These are phyloP conservation scores for Straminergon stramineum DNA, from an alignment of 225 moss, liverwort and hornwort genomes.

Conservation along the genomic window DNA sequence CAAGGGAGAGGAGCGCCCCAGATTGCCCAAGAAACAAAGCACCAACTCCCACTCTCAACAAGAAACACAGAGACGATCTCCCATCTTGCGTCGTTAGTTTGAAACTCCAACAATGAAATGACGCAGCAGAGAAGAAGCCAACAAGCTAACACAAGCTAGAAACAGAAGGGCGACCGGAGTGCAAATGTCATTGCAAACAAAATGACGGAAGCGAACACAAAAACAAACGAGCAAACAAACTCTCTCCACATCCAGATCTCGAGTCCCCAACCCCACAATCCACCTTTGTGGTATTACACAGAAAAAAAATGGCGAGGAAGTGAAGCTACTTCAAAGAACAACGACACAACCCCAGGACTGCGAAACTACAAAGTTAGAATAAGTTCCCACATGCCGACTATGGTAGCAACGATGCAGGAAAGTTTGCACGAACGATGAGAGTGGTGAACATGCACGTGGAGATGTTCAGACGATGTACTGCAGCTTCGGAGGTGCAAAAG, in stretches of 20 bases:
- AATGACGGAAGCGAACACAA: not conserved
- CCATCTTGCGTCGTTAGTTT: not conserved
- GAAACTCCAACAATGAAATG: not conserved
- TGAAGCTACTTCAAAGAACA: no score
- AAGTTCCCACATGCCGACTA: not conserved
- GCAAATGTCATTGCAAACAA: not conserved
- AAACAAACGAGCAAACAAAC: no score
- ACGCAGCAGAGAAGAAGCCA: not conserved
- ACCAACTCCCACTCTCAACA: not conserved
- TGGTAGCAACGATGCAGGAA: not conserved
- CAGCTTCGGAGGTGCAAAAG: not conserved
- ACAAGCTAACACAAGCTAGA: not conserved
- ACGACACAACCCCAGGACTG: no score
- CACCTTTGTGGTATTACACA: no score
- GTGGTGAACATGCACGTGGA: not conserved
- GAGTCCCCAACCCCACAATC: no score
- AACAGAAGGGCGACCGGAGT: not conserved
- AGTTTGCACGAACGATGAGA: not conserved
- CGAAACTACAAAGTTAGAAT: not conserved
- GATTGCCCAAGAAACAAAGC: not conserved
- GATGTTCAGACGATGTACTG: not conserved
- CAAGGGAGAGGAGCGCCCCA: not conserved
- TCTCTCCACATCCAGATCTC: not conserved
- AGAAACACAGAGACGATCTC: not conserved
- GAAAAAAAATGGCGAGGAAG: no score